Base-by-base conservation (phyloP, 2,329 filamentous ascomycete species). In the Trichoderma koningii region DNA sequence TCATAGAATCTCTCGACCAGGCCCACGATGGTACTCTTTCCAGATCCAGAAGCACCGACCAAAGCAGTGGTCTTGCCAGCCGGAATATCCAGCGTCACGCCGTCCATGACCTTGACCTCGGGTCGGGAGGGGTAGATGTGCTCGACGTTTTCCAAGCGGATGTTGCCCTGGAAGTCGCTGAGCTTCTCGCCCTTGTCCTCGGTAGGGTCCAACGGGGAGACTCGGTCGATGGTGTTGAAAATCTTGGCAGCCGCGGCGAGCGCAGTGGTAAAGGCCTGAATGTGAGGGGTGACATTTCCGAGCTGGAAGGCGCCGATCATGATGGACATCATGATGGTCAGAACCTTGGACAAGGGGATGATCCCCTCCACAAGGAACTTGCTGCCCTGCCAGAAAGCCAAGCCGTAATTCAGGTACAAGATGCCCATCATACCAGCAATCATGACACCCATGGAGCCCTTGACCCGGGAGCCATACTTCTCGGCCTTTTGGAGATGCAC, bases 111-210 rank as follows among this genome's bases (percentile, higher is more conserved):
- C 2, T 87, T 86, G 3, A 97, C 93, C 72, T 97, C 93, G 0
- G 93, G 92, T 19, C 95, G 87, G 6, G 93, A 97, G 5, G 95
- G 95, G 72, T 99, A 98, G 71, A 97, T 94, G 77, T 97, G 93
- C 76, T 91, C 94, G 73, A 98, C 84, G 70, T 92, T 85, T 70
- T 88, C 86, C 53, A 99, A 84, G 69, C 93, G 90, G 66, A 99
- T 89, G 19, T 86, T 87, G 41, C 95, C 95, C 66, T 89, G 81
- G 2, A 97, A 83, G 23, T 85, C 77, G 1, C 92, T 87, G 1
- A 96, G 83, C 70, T 84, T 93, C 67, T 86, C 81, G 21, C 94
- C 95, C 10, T 83, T 81, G 7, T 85, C 82, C 2, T 85, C 85
- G 5, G 86, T 86, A 0, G 94, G 89, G 73, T 99, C 91, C 52